phyloP scores from a whole-genome alignment of 495 filamentous ascomycete species.

The Articulospora tetracladia region DNA sequence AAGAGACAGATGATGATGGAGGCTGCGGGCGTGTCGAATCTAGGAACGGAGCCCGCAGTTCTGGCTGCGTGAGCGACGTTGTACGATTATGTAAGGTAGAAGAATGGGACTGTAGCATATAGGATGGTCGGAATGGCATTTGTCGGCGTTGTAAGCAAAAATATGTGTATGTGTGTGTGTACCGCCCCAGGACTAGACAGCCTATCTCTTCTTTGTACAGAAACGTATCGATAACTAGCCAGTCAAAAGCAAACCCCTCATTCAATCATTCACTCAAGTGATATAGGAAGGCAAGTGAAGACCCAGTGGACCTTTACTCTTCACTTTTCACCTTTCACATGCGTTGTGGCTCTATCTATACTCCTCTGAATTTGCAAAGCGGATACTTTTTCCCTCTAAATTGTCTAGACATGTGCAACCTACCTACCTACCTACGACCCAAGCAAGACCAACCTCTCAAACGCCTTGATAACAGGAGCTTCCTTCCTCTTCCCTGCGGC shows the following conservation, averaged over 20 bases:
- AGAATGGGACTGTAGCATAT: not conserved
- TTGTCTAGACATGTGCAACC: no score
- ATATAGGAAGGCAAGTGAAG: no score
- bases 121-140: slow-evolving; percentile 19
- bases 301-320: no score
- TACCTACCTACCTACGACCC: slow-evolving; percentile 25
- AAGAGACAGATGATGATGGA: slow-evolving; percentile 41
- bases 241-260: not conserved
- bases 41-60: not conserved
- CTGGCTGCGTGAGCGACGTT: slow-evolving; percentile 3
- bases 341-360: no score
- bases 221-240: not conserved
- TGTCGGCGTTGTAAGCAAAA: slow-evolving; percentile 22
- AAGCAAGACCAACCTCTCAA: slow-evolving; percentile 55
- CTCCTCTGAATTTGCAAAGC: no score
- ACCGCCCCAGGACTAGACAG: slow-evolving; percentile 13
- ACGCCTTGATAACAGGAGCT: slow-evolving; percentile 39
- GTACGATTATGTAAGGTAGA: slow-evolving; percentile 21
- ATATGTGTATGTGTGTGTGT: not conserved
- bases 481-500: slow-evolving; percentile 40
- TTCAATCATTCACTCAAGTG: not conserved
- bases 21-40: slow-evolving; percentile 20
- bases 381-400: no score
- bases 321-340: no score
- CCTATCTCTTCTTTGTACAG: slow-evolving; percentile 15